phyloP scores from a whole-genome alignment of 1,139 yeast genomes.

The Debaryomyces robertsiae region DNA sequence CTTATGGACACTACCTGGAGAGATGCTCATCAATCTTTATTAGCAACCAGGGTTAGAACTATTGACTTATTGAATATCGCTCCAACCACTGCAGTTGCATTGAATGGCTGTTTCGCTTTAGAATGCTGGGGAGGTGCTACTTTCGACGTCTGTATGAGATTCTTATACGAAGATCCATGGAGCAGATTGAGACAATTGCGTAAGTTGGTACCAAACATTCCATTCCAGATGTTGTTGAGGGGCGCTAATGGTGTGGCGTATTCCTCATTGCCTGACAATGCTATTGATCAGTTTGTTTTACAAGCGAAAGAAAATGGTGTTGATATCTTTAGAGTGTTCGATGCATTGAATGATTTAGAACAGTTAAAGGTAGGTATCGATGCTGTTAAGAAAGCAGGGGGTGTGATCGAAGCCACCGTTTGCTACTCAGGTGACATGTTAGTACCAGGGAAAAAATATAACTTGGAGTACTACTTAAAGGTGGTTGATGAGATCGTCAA shows the following conservation, averaged over 20 bases:
- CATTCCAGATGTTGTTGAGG: conserved; percentile 98
- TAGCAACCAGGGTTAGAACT: conserved; percentile 97
- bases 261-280: conserved; percentile 96
- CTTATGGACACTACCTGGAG: conserved; percentile 99
- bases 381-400: conserved; percentile 97
- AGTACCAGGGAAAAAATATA: conserved; percentile 91
- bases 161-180: conserved; percentile 99
- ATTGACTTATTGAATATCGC: conserved; percentile 90
- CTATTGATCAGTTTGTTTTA: conserved; percentile 92
- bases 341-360: conserved; percentile 93
- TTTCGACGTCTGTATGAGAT: conserved; percentile 97
- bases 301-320: conserved; percentile 97
- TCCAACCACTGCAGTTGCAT: conserved; percentile 88
- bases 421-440: conserved; percentile 99
- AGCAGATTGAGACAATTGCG: conserved; percentile 87
- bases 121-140: conserved; percentile 99
- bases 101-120: conserved; percentile 87
- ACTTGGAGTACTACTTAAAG: conserved; percentile 81
- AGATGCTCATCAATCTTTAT: conserved; percentile 98
- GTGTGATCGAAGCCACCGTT: conserved; percentile 97
- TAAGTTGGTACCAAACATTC: conserved; percentile 92
- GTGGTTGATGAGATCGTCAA: conserved; percentile 82
- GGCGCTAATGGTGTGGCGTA: conserved; percentile 99
- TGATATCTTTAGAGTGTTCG: conserved; percentile 96
- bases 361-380: conserved; percentile 97